Base-by-base conservation (phyloP, 129 eudicot genomes). In the Logfia minima region DNA sequence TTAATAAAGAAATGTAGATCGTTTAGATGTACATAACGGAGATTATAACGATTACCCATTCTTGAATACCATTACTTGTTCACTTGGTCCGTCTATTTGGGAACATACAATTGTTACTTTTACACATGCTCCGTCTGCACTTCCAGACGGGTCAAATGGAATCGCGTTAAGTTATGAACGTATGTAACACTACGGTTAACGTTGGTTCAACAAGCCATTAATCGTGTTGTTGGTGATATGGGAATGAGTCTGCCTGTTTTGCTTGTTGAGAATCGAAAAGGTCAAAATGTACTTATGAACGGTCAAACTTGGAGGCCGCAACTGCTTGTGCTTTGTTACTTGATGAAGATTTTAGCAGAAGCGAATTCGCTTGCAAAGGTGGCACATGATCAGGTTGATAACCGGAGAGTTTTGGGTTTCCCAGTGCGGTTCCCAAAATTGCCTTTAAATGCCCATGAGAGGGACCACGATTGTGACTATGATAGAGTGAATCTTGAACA, bases 131-230 rank as follows among this genome's bases (percentile, higher is more conserved):
- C 87, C 94, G 4, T 87, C 88, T 63, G 99, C 99, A n/a, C 97
- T 97, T n/a, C 99, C 99, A 9, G 99, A 95, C 26, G 99, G 97
- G 4, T 92, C 99, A n/a, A 81, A 90, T 35, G 97, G 99, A 45
- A 32, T 87, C 66, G 89, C 99, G 67, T 85, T 95, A 83, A 86
- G 94, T 77, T 95, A 95, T 43, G 99, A 95, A 94, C 78, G 76
- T 89, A 86, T 79, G 96, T 95, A 10, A 83, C 96, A 18, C 99
- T 89, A 75, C 51, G 99, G 71, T 87, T 96, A 24, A 97, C 88
- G 63, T 85, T 95, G 23, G 86, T 95, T 75, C 99, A 95, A 79
- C 94, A 89, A 87, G 89, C 88, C 21, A 85, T 95, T 67, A 91
- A 97, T 14, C 94, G 89, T 32, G 89, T 97, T 19, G 86, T 89